Percentiles rank a stretch among this genome's conserved stretches.
Conservation (phyloP, 202 grass and related monocot genomes). For the Panicum virgatum region DNA sequence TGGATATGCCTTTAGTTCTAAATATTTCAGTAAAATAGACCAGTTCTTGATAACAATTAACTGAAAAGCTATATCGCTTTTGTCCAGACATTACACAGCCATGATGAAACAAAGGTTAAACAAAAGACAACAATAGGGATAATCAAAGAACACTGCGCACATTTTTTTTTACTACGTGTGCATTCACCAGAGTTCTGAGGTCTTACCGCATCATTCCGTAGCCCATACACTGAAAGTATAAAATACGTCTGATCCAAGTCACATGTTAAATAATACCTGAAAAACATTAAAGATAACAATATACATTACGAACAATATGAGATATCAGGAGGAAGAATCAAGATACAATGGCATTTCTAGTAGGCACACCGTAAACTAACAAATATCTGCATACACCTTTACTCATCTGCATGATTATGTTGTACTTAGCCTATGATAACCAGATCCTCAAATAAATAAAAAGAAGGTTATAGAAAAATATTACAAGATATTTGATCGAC, state of each 20-base stretch:
- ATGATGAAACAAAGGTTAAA: slow-evolving; percentile 9
- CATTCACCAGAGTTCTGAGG: not conserved
- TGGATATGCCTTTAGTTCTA: not conserved
- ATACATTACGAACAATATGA: not conserved
- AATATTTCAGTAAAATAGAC: not conserved
- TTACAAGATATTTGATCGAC: not conserved
- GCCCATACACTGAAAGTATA: slow-evolving; percentile 83
- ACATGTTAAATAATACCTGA: slow-evolving; percentile 87
- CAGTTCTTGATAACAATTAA: not conserved
- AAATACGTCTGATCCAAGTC: slow-evolving; percentile 74
- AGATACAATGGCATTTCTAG: slow-evolving; percentile 2
- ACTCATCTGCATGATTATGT: slow-evolving; percentile 10
- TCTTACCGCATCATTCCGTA: slow-evolving; percentile 81
- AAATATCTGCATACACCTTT: not conserved
- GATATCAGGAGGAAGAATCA: slow-evolving; percentile 29
- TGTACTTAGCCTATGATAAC: not conserved
- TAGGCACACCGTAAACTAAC: slow-evolving; percentile 2
- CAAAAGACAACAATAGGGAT: not conserved
- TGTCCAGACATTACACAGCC: not conserved
- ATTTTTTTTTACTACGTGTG: slow-evolving; percentile 11
- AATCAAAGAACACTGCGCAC: slow-evolving; percentile 1
- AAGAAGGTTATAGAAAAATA: not conserved
- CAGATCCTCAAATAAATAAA: not conserved
- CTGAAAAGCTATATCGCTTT: not conserved
- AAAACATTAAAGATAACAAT: slow-evolving; percentile 24